These are phyloP conservation scores for Puccinia horiana DNA, from an alignment of 1,284 basidiomycete genomes.

Conservation along the genomic window DNA sequence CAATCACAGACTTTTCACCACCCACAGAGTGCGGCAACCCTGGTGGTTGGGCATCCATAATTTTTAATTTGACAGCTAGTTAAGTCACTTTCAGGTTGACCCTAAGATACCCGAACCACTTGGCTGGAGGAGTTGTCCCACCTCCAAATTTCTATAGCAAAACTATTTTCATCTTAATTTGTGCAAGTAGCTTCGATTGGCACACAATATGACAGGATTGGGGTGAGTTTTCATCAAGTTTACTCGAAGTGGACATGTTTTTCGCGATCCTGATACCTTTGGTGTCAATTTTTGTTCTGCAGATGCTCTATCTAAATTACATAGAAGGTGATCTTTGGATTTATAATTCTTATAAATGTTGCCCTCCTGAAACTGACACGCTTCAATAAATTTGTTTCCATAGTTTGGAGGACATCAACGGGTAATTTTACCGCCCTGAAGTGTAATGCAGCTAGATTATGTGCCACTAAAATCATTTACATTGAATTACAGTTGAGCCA, in stretches of 20 bases:
- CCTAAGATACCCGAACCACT: neutral
- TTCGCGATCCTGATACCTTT: neutral
- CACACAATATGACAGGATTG: constrained; percentile 44
- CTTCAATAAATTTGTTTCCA: neutral
- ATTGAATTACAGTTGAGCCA: constrained; percentile 18
- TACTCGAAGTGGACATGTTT: neutral
- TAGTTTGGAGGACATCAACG: constrained; percentile 47
- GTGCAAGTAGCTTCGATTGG: constrained; percentile 9
- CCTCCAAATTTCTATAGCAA: no score
- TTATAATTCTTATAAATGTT: no score
- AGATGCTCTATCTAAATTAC: constrained; percentile 28
- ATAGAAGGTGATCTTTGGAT: constrained; percentile 25
- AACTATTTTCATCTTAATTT: neutral
- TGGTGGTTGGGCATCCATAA: constrained; percentile 47
- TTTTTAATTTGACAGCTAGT: constrained; percentile 38
- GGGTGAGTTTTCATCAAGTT: neutral
- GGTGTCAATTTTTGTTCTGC: neutral
- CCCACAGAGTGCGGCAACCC: constrained; percentile 21
- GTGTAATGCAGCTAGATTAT: neutral
- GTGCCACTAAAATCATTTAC: neutral
- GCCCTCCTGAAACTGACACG: neutral
- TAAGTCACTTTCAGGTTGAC: neutral
- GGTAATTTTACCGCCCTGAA: neutral
- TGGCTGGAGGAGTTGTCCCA: neutral
- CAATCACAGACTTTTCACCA: constrained; percentile 4